A percentile compares a stretch with the other conserved stretches of the same genome.
Conservation (phyloP, 805 yeast genomes). For the Saccharomycopsis vini region DNA sequence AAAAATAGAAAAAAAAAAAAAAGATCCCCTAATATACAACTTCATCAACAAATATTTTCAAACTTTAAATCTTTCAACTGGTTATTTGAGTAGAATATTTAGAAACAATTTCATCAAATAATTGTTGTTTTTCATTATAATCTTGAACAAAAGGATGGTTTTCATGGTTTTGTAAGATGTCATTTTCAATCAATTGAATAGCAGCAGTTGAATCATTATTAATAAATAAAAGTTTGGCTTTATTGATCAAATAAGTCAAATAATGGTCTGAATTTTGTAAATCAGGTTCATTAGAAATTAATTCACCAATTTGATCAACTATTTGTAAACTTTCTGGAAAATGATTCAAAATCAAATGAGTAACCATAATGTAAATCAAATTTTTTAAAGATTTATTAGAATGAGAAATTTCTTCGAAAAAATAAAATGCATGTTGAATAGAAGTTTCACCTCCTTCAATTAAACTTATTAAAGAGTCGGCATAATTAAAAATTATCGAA, state of each 20-base stretch:
- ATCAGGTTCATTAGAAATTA: neutral
- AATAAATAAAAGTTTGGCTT: conserved; percentile 54
- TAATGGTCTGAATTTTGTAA: conserved; percentile 27
- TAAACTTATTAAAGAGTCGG: conserved; percentile 63
- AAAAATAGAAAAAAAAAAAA: too few species aligned
- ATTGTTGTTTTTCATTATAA: conserved; percentile 46
- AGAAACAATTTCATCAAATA: conserved; percentile 66
- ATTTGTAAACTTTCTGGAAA: conserved; percentile 75
- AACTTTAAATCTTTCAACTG: neutral
- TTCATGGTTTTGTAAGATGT: conserved; percentile 29
- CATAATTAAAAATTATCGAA: conserved; percentile 64
- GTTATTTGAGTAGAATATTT: conserved; percentile 25
- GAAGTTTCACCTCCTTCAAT: conserved; percentile 32
- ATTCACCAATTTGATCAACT: conserved; percentile 30
- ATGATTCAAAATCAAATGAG: conserved; percentile 72
- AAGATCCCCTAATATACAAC: too few species aligned
- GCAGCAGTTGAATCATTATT: conserved; percentile 37
- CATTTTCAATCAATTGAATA: conserved; percentile 35
- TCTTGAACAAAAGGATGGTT: conserved; percentile 49
- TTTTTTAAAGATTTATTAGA: conserved; percentile 36
- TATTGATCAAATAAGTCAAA: conserved; percentile 47
- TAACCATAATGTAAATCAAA: conserved; percentile 55
- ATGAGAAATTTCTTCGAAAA: conserved; percentile 76
- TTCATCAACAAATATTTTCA: too few species aligned
- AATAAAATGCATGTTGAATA: conserved; percentile 42